phyloP scores from a whole-genome alignment of 768 basidiomycete species.

The Xanthoconium stramineum region DNA sequence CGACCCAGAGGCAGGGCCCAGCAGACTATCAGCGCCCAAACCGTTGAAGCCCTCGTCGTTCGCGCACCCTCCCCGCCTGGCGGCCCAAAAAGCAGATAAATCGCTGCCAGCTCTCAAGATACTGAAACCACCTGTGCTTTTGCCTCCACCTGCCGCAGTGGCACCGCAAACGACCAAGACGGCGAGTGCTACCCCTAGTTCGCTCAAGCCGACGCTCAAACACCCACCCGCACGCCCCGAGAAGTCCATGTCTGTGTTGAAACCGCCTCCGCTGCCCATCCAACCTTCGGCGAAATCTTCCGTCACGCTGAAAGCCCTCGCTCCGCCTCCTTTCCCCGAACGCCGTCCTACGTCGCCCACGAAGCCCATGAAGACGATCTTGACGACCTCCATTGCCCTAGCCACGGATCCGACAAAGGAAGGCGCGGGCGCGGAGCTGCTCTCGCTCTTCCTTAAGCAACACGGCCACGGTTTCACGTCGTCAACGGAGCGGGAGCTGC shows the following conservation, averaged over 20 bases:
- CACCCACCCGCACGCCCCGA: slow-evolving; percentile 6
- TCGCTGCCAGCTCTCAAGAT: slow-evolving; percentile 8
- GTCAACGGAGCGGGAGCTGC: slow-evolving; percentile 35
- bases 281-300: slow-evolving; percentile 9
- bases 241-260: slow-evolving; percentile 25
- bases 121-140: slow-evolving; percentile 16
- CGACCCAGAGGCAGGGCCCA: slow-evolving; percentile 9
- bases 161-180: background rate
- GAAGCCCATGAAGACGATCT: slow-evolving; percentile 47
- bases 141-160: background rate
- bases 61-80: background rate
- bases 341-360: slow-evolving; percentile 19
- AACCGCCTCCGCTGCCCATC: slow-evolving; percentile 27
- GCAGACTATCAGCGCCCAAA: slow-evolving; percentile 4
- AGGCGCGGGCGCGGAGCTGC: slow-evolving; percentile 45
- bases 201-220: slow-evolving; percentile 8
- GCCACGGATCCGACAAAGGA: slow-evolving; percentile 54
- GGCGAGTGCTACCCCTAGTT: background rate
- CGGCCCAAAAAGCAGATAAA: background rate
- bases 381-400: slow-evolving; percentile 49
- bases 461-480: slow-evolving; percentile 37
- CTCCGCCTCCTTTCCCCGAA: slow-evolving; percentile 28
- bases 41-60: slow-evolving; percentile 7
- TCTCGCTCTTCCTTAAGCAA: slow-evolving; percentile 52
- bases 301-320: slow-evolving; percentile 22